Evolutionary conservation across 306 rosid species (phyloP).

Genomic region (Purshia tridentata): DNA sequence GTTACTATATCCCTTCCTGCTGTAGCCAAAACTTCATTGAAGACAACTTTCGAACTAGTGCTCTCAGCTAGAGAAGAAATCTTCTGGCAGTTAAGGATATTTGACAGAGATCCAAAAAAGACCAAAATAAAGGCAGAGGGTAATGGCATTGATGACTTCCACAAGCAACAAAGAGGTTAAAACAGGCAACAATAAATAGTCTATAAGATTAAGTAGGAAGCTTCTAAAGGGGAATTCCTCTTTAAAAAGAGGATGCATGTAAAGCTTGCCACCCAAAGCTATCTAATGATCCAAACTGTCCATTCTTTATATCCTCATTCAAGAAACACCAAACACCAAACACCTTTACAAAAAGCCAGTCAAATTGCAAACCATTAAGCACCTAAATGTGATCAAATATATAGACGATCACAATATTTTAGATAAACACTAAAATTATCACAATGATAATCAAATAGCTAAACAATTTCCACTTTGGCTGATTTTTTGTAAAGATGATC

Average conservation of each 20-base stretch:
- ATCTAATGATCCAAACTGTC: too few species aligned
- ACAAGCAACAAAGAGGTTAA: not conserved
- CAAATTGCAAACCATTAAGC: not conserved
- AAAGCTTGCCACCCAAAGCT: too few species aligned
- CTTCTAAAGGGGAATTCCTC: not conserved
- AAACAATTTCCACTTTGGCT: not conserved
- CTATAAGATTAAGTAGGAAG: not conserved
- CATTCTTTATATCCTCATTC: too few species aligned
- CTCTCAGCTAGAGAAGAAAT: slow-evolving; percentile 88
- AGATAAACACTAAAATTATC: not conserved
- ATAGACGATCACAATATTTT: not conserved
- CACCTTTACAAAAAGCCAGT: not conserved
- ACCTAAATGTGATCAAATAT: not conserved
- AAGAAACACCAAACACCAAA: too few species aligned
- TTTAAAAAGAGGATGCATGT: not conserved
- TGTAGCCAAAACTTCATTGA: slow-evolving; percentile 80
- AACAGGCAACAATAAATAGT: not conserved
- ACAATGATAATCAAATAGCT: not conserved
- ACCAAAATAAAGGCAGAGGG: not conserved
- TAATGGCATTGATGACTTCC: not conserved
- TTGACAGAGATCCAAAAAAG: slow-evolving; percentile 10
- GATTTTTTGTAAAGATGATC: not conserved
- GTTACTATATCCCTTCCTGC: slow-evolving; percentile 90
- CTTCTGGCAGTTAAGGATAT: slow-evolving; percentile 62
- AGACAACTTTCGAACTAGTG: slow-evolving; percentile 76